Percentiles rank a stretch among this genome's conserved stretches.
phyloP scores from a whole-genome alignment of 148 eudicot species.

The Chenopodium album region DNA sequence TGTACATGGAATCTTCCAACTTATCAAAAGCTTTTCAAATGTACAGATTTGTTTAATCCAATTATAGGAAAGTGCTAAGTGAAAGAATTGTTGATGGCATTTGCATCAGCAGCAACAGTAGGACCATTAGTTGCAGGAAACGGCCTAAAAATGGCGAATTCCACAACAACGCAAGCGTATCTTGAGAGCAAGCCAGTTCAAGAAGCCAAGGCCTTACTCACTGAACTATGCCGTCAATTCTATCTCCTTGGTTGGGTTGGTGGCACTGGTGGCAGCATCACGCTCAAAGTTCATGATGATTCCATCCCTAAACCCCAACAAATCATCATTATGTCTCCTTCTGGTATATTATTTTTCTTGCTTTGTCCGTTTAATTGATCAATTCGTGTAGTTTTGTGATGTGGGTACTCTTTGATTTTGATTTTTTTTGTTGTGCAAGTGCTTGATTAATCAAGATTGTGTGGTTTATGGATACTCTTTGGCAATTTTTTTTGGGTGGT shows the following conservation, averaged over 20 bases:
- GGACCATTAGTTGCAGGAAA: conserved; percentile 32
- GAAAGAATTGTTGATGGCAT: conserved; percentile 17
- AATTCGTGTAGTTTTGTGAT: conserved; percentile 4
- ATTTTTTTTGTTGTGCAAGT: background rate
- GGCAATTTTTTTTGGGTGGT: background rate
- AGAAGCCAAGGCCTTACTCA: conserved; percentile 61
- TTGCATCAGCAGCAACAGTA: conserved; percentile 36
- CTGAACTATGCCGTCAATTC: conserved; percentile 92
- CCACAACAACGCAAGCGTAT: conserved; percentile 53
- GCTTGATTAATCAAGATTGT: background rate
- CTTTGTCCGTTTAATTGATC: background rate
- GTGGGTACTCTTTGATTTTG: background rate
- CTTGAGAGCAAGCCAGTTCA: conserved; percentile 57
- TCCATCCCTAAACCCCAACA: conserved; percentile 73
- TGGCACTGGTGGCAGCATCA: conserved; percentile 98
- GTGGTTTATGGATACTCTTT: too few relatives aligned
- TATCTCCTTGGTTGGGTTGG: conserved; percentile 95
- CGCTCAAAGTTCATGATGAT: conserved; percentile 87
- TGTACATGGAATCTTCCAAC: too few relatives aligned
- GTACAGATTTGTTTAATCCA: too few relatives aligned
- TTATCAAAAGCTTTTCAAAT: too few relatives aligned
- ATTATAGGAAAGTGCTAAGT: too few relatives aligned
- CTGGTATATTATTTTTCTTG: conserved; percentile 47
- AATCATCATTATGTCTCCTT: conserved; percentile 91
- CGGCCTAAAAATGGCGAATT: conserved; percentile 37